Evolutionary conservation across 2,329 filamentous ascomycete genomes (phyloP), one percentile per base, ranked within the genome.

Genomic region (Beauveria sp.): DNA sequence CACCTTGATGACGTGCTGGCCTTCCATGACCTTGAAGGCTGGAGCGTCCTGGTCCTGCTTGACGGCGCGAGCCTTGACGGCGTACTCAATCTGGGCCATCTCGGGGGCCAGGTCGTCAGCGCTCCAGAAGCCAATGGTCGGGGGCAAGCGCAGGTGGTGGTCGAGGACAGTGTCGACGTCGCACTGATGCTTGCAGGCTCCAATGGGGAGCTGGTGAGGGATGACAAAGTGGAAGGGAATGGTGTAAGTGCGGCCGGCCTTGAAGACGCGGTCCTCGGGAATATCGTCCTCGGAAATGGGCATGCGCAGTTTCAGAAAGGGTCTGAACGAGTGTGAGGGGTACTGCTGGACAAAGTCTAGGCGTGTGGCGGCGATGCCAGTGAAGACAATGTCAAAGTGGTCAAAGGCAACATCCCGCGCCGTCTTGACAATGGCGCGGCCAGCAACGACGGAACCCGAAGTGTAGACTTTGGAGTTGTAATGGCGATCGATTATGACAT

Each of bases 221-320:
- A 86, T 77, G 62, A 85, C 79, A 65, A 86, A 86, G 72, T 83
- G 72, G 73, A 86, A 83, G n/a, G 83, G 83, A 26, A 86, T 70
- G 16, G 68, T 76, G 70, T 83, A 82, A 28, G 74, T 76, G 65
- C 70, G 70, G 2, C 77, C 80, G n/a, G 76, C 74, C 69, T 79
- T 73, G 63, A 84, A 79, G 34, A 83, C 67, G 40, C 77, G 73
- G 22, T 77, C 73, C 8, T 72, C 70, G 2, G 83, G 83, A 59
- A 84, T 79, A 7, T 73, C 68, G 1, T 75, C 74, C n/a, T 75
- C 74, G 53, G 64, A 63, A 22, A 85, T 73, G 10, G 83, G 83
- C 78, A 85, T 84, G 60, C 76, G 73, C 64, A 83, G 72, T 73
- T 83, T 83, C 66, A 85, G 75, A 58, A 86, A 84, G 14, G 78